Percentiles rank a stretch among this genome's conserved stretches.
Conservation (phyloP, 495 filamentous ascomycete genomes). For the Xylaria cubensis region DNA sequence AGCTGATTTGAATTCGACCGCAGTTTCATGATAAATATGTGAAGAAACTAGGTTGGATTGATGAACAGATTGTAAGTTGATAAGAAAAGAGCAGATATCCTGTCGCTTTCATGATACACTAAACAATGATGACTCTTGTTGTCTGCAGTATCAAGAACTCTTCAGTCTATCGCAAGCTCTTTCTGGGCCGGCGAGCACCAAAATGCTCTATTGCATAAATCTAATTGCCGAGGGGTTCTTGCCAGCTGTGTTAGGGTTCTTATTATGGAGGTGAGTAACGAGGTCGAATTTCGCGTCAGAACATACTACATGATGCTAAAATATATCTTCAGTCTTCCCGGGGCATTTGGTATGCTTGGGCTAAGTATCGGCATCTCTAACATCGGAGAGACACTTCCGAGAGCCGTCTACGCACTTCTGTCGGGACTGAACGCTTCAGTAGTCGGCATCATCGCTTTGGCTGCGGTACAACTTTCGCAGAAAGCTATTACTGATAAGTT, state of each 20-base stretch:
- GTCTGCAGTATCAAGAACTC: slow-evolving; percentile 75
- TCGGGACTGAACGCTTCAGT: slow-evolving; percentile 81
- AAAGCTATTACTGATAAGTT: slow-evolving; percentile 78
- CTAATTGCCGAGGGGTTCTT: slow-evolving; percentile 68
- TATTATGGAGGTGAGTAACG: slow-evolving; percentile 68
- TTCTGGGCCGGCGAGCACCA: slow-evolving; percentile 78
- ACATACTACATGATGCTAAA: not conserved
- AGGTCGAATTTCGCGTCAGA: not conserved
- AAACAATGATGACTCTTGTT: not conserved
- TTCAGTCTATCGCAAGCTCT: slow-evolving; percentile 81
- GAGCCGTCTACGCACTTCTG: slow-evolving; percentile 73
- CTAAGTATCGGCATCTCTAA: slow-evolving; percentile 71
- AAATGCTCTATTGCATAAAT: slow-evolving; percentile 80
- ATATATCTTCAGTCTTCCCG: slow-evolving; percentile 62
- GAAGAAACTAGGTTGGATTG: slow-evolving; percentile 70
- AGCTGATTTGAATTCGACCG: not conserved
- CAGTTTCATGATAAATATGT: slow-evolving; percentile 72
- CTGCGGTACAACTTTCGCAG: slow-evolving; percentile 74
- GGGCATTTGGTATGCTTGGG: slow-evolving; percentile 78
- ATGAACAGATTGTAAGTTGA: slow-evolving; percentile 68
- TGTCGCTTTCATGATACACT: not conserved
- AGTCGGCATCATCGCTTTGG: slow-evolving; percentile 80
- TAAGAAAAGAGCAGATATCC: not conserved
- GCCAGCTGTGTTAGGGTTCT: slow-evolving; percentile 67
- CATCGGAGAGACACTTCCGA: slow-evolving; percentile 66